Conservation (phyloP, 371 early-diverging fungal species). For the Mortierella sp. region DNA sequence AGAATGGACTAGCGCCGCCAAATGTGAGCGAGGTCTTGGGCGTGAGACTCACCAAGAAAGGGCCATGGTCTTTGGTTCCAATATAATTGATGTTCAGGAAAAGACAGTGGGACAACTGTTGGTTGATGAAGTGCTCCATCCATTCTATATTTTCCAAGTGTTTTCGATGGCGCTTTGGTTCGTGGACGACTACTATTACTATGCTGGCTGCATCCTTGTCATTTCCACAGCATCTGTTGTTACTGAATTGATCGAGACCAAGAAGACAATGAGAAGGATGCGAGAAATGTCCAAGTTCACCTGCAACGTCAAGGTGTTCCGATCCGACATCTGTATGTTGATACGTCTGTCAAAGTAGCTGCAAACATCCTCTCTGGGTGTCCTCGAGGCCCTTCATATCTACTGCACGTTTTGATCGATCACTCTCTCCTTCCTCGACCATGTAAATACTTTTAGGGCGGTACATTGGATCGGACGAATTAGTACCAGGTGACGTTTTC, state of each 20-base stretch:
- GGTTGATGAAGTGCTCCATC: conserved; percentile 91
- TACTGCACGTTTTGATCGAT: conserved; percentile 6
- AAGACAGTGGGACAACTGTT: conserved; percentile 82
- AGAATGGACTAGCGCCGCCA: conserved; percentile 70
- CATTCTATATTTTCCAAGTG: conserved; percentile 97
- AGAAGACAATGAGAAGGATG: conserved; percentile 84
- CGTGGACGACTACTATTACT: conserved; percentile 94
- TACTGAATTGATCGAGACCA: conserved; percentile 88
- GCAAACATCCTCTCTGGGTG: not conserved
- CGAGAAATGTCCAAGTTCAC: conserved; percentile 89
- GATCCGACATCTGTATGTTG: conserved; percentile 75
- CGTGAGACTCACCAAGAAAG: conserved; percentile 71
- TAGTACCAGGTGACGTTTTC: conserved; percentile 96
- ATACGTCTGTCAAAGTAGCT: not conserved
- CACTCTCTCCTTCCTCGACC: not conserved
- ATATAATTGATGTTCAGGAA: conserved; percentile 86
- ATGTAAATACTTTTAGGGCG: conserved; percentile 27
- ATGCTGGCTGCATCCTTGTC: conserved; percentile 92
- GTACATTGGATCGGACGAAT: conserved; percentile 77
- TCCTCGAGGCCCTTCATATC: not conserved
- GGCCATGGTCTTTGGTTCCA: conserved; percentile 85
- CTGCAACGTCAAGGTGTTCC: conserved; percentile 83
- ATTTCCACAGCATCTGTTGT: conserved; percentile 84
- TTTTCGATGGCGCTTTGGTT: conserved; percentile 93
- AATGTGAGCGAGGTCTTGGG: conserved; percentile 67